Evolutionary conservation across 306 rosid species (phyloP).

Genomic region (Carpinus fangiana): DNA sequence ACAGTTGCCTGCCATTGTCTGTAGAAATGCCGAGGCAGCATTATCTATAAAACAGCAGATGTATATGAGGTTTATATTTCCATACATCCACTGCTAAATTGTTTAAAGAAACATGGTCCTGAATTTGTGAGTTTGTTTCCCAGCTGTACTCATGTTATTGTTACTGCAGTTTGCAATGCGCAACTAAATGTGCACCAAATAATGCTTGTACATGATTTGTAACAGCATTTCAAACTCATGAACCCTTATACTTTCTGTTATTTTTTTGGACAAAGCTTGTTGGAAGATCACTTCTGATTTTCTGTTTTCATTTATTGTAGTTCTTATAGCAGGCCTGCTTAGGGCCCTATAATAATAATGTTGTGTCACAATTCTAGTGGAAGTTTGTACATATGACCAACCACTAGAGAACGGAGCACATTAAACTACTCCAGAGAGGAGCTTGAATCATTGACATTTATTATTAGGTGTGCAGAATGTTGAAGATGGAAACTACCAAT

Average conservation of each 20-base stretch:
- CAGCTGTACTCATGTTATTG: not conserved
- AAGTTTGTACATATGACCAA: not conserved
- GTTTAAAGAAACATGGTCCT: not conserved
- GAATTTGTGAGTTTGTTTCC: constrained; percentile 19
- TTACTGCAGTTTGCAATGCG: constrained; percentile 6
- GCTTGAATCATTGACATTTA: not conserved
- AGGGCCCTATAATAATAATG: not conserved
- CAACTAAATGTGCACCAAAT: not conserved
- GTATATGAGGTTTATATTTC: constrained; percentile 1
- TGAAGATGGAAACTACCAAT: no score
- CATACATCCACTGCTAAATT: not conserved
- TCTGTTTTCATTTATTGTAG: not conserved
- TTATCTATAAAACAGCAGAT: not conserved
- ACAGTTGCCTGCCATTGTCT: constrained; percentile 8
- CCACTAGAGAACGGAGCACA: not conserved
- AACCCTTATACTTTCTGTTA: not conserved
- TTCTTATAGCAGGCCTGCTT: not conserved
- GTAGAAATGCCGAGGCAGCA: constrained; percentile 11
- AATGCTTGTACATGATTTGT: not conserved
- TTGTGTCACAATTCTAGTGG: not conserved
- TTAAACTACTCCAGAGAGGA: not conserved
- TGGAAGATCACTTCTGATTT: not conserved
- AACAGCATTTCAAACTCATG: not conserved
- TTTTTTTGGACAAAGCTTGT: not conserved
- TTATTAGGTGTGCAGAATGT: not conserved